Base-by-base conservation (phyloP, 805 yeast species). In the Suhomyces kilbournensis region DNA sequence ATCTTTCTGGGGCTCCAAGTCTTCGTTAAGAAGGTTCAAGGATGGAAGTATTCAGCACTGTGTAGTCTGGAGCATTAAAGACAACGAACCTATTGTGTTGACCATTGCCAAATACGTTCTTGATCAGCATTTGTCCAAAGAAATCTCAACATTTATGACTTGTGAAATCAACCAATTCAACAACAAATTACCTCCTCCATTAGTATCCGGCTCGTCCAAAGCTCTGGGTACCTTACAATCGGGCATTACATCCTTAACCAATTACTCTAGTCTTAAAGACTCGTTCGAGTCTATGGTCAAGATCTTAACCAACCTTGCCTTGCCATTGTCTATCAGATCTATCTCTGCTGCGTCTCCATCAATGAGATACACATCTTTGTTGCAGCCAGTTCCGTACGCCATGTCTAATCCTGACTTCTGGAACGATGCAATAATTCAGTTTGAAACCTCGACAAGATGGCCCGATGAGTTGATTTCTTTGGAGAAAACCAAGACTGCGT, bases 361-460 rank as follows among this genome's bases (percentile, higher is more conserved):
- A 2, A 75, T 91, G 57, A 79, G 98, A 63, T 85, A 82, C 62
- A 80, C 97, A 0, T 85, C 97, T 0, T 59, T 87, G 4, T 75
- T 85, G 51, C 84, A 83, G 56, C 98, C 98, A 0, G 89, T 83
- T 39, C 96, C 97, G 35, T 87, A 81, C 74, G 90, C 93, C 7
- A 75, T 78, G 28, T 77, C 88, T 2, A 84, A 80, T 59, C 91
- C 90, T 4, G 89, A 87, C 62, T 88, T 87, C 63, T 83, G 90
- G 75, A 89, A 87, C 60, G 92, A 88, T 44, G 84, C 86, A 14
- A 78, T 94, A 8, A 66, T 94, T 35, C 96, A 92, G 68, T 90
- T 94, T 67, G 99, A 94, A 71, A 76, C 88, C 3, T 89, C 97
- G 2, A 78, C 82, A n/a, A 84, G 84, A 66, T 94, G 99, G 99